Base-by-base conservation (phyloP, 768 basidiomycete species). In the Pleurotus sapidus region DNA sequence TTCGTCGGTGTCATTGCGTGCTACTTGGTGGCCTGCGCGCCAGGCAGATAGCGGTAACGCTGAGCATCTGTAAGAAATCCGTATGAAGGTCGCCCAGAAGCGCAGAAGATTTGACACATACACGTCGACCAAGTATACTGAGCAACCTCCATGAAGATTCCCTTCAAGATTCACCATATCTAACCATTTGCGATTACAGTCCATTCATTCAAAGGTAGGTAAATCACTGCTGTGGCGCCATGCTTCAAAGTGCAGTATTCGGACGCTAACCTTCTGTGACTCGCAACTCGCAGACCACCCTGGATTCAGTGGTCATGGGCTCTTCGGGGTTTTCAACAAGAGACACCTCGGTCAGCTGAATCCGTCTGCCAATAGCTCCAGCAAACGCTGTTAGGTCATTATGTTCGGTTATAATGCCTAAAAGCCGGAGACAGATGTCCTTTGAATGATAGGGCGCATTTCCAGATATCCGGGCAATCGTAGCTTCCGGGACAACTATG, bases 101-200 rank as follows among this genome's bases (percentile, higher is more conserved):
- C 30, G 8, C 8, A 3, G 27, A 30, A 30, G 40, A 12, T 20
- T 2, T 34, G 34, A 48, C 5, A 58, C 76, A 38, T 56, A 81
- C 81, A 81, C 69, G 60, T 84, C 83, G 37, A 83, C 74, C 23
- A 84, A 58, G 55, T 74, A 74, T 3, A 72, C 59, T 15, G 72
- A 64, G 55, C 78, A 80, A 5, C 75, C 80, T 15, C 76, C 70
- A 42, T 78, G 71, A 60, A 82, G 57, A 3, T 62, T 67, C 0
- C 74, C 79, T 4, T 42, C 49, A 5, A 49, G 37, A 46, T 77
- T 74, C 38, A 80, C 64, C 76, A 81, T 79, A 37, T 82, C 81
- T 83, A 57, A 6, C 25, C 9, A 39, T 12, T 40, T 4, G 46
- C 55, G n/a, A 55, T 45, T 30, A 42, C 37, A 27, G 23, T 48